Evolutionary conservation across 1,284 basidiomycete species (phyloP).

Genomic region (Cutaneotrichosporon sp.): DNA sequence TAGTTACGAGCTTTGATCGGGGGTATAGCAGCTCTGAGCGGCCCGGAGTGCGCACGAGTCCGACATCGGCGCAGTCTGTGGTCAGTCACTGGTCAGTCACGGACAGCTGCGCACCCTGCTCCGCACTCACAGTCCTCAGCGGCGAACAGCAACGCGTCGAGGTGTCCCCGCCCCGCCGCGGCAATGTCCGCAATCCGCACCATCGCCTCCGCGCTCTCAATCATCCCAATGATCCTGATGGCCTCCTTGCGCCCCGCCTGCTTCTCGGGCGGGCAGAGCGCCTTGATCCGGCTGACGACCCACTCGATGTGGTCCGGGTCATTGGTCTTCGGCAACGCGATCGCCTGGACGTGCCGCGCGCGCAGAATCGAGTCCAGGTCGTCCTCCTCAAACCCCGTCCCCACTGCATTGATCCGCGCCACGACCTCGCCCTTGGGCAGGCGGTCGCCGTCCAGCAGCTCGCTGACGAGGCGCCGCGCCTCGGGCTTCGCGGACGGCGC

Average conservation of each 20-base stretch:
- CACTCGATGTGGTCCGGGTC: constrained; percentile 60
- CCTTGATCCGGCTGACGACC: constrained; percentile 53
- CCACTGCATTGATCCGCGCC: constrained; percentile 70
- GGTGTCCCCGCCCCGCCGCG: constrained; percentile 32
- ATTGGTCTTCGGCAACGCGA: constrained; percentile 76
- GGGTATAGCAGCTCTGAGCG: constrained; percentile 75
- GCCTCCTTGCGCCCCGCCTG: constrained; percentile 35
- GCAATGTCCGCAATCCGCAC: constrained; percentile 36
- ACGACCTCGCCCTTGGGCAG: constrained; percentile 55
- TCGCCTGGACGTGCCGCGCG: constrained; percentile 52
- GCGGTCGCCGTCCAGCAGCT: constrained; percentile 54
- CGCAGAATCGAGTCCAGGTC: constrained; percentile 60
- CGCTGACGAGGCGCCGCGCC: constrained; percentile 58
- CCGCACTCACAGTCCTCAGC: constrained; percentile 73
- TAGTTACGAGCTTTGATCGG: constrained; percentile 75
- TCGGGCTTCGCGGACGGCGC: constrained; percentile 62
- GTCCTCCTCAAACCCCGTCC: constrained; percentile 63
- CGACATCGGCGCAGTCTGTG: constrained; percentile 69
- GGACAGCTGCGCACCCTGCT: background rate
- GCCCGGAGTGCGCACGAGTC: constrained; percentile 69
- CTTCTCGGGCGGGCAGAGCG: constrained; percentile 26
- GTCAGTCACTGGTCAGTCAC: background rate
- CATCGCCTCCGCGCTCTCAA: constrained; percentile 67
- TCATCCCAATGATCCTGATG: constrained; percentile 64
- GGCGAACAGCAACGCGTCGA: constrained; percentile 62